phyloP scores from a whole-genome alignment of 208 protist species.

The Leishmania tarentolae region DNA sequence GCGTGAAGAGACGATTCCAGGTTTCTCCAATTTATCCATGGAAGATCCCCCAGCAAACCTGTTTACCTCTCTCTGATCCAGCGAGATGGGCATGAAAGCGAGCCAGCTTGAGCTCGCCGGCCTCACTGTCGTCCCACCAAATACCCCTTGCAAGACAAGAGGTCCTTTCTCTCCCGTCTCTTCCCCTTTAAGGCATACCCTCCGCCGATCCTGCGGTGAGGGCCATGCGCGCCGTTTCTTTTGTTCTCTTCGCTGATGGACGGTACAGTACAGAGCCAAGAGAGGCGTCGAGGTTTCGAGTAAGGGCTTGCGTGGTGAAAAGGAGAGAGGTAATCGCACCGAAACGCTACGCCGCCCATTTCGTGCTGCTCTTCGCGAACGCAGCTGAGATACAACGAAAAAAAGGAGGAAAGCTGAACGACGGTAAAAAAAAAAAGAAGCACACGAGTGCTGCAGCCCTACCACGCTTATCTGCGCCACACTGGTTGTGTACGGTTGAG shows the following conservation, averaged over 20 bases:
- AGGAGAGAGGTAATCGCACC: too few species aligned
- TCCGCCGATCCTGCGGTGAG: not conserved
- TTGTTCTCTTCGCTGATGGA: not conserved
- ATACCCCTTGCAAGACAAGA: not conserved
- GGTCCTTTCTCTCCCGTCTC: not conserved
- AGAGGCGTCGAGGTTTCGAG: not conserved
- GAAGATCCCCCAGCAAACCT: slow-evolving; percentile 18
- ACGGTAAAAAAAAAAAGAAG: not conserved
- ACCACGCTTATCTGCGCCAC: not conserved
- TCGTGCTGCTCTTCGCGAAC: not conserved
- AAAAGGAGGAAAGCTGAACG: not conserved
- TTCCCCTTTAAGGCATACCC: not conserved
- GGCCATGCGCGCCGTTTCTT: not conserved
- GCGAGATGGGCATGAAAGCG: not conserved
- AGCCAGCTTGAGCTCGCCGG: not conserved
- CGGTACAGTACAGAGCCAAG: not conserved
- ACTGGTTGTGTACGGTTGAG: not conserved
- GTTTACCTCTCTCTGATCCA: slow-evolving; percentile 9
- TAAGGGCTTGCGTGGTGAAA: not conserved
- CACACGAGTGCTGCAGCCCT: not conserved
- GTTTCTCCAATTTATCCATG: slow-evolving; percentile 37
- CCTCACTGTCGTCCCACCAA: not conserved
- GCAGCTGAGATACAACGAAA: not conserved
- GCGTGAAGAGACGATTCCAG: slow-evolving; percentile 58
- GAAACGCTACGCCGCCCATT: not conserved